phyloP scores from a whole-genome alignment of 2,329 filamentous ascomycete species.

The Gyromitra esculenta region DNA sequence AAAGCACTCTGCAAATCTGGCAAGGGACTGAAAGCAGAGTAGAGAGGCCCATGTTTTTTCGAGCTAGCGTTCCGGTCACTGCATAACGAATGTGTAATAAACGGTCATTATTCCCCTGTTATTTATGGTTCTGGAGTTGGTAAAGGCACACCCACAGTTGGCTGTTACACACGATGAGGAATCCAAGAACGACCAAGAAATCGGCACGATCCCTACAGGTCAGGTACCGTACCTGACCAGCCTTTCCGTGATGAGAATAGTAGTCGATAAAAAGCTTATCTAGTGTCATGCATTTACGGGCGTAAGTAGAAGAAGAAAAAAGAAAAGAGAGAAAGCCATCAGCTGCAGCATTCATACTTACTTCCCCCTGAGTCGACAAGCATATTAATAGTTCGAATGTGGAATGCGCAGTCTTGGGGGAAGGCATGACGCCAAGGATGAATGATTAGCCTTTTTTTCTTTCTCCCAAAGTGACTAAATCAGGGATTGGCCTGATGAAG shows the following conservation, averaged over 20 bases:
- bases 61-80: not conserved
- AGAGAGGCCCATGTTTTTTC: not conserved
- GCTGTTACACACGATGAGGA: conserved; percentile 1
- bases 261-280: conserved; percentile 9
- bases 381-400: conserved; percentile 11
- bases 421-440: not conserved
- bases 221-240: not conserved
- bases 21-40: not conserved
- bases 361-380: conserved; percentile 1
- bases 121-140: conserved; percentile 9
- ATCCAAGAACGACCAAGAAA: not conserved
- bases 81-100: not conserved
- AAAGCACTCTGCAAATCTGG: not conserved
- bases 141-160: not conserved
- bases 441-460: not conserved
- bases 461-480: not conserved
- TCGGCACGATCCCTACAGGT: not conserved
- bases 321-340: not conserved
- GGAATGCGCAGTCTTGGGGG: not conserved
- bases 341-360: not conserved
- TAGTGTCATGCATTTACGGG: conserved; percentile 9
- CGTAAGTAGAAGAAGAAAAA: conserved; percentile 1
- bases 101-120: not conserved
- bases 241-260: not conserved
- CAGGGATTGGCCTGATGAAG: not conserved